phyloP scores from a whole-genome alignment of 2,329 filamentous ascomycete species.

The Tolypocladium album region DNA sequence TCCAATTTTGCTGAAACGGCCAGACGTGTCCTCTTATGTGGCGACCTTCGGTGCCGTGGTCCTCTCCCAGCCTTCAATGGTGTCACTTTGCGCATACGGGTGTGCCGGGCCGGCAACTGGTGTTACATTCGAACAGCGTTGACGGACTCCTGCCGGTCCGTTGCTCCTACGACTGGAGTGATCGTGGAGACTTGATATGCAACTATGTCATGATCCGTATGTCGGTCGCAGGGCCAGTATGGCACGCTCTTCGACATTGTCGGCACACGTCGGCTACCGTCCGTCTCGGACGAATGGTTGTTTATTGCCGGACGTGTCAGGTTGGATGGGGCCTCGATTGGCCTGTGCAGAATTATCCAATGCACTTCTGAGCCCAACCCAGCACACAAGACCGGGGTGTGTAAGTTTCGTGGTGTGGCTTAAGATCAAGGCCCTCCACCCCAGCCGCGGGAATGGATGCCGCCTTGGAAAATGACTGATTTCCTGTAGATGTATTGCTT shows the following conservation, averaged over 20 bases:
- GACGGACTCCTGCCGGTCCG: neutral
- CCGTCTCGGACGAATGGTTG: conserved; percentile 1
- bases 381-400: neutral
- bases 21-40: neutral
- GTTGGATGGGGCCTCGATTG: neutral
- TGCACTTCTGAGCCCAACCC: neutral
- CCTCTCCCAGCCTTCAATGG: neutral
- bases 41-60: neutral
- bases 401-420: neutral
- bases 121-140: neutral
- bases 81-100: neutral
- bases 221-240: neutral
- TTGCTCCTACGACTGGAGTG: neutral
- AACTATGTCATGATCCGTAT: neutral
- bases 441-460: neutral
- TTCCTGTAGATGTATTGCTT: neutral
- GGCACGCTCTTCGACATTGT: neutral
- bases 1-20: neutral
- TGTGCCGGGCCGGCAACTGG: neutral
- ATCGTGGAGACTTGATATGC: neutral
- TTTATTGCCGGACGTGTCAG: neutral
- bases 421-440: neutral
- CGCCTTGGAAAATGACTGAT: neutral
- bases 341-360: neutral
- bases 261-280: neutral